These are phyloP conservation scores for Daucus carota DNA, from an alignment of 129 eudicot species.

Conservation along the genomic window DH1_v3.0 NC_030382.2:41884001-41884500, in stretches of 20 bases:
- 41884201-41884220: slow-evolving; percentile 87
- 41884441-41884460: slow-evolving; percentile 5
- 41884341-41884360: not conserved
- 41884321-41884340: not conserved
- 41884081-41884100: slow-evolving; percentile 65
- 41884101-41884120: slow-evolving; percentile 27
- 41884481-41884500: not conserved
- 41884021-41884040: slow-evolving; percentile 30
- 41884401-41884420: slow-evolving; percentile 6
- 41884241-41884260: slow-evolving; percentile 76
- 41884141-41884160: slow-evolving; percentile 61
- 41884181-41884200: slow-evolving; percentile 61
- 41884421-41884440: slow-evolving; percentile 2
- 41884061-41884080: slow-evolving; percentile 51
- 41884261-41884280: slow-evolving; percentile 56
- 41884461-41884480: slow-evolving; percentile 2
- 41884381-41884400: slow-evolving; percentile 1
- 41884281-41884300: not conserved
- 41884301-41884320: not conserved
- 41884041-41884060: slow-evolving; percentile 53
- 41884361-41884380: not conserved
- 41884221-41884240: slow-evolving; percentile 85
- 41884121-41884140: slow-evolving; percentile 36
- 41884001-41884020: slow-evolving; percentile 33
- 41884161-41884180: slow-evolving; percentile 51